Percentiles rank a stretch among this genome's conserved stretches.
Conservation (phyloP, 2,329 filamentous ascomycete species). For the Colletotrichum sansevieriae region DNA sequence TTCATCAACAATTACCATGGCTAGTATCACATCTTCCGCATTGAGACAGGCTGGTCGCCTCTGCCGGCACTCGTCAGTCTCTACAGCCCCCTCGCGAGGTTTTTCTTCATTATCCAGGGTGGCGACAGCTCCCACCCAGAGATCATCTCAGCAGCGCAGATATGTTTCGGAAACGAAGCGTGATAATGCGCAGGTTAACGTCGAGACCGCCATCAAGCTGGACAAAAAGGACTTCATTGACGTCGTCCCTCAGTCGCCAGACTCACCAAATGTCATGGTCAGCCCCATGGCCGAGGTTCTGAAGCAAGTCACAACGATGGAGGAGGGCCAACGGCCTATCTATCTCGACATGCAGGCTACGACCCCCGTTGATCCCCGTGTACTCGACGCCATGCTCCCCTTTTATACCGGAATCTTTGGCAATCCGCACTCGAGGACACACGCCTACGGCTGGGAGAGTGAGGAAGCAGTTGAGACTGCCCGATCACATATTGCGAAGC, state of each 20-base stretch:
- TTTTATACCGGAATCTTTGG: constrained; percentile 94
- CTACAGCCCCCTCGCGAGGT: constrained; percentile 51
- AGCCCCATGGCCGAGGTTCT: constrained; percentile 89
- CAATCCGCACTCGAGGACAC: constrained; percentile 96
- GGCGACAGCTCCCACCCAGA: constrained; percentile 47
- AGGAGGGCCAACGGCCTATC: constrained; percentile 91
- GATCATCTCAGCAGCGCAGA: constrained; percentile 61
- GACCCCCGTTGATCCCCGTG: constrained; percentile 92
- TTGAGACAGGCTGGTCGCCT: constrained; percentile 81
- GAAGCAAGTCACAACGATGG: constrained; percentile 93
- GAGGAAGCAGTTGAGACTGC: constrained; percentile 94
- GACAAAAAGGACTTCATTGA: constrained; percentile 86
- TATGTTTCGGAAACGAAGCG: constrained; percentile 90
- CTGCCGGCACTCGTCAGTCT: constrained; percentile 56
- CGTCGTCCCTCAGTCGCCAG: constrained; percentile 56
- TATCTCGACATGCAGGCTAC: constrained; percentile 99
- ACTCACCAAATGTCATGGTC: constrained; percentile 76
- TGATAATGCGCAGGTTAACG: constrained; percentile 82
- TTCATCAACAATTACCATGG: constrained; percentile 61
- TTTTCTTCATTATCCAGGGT: constrained; percentile 51
- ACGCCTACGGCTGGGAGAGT: constrained; percentile 98
- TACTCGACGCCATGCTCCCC: constrained; percentile 96
- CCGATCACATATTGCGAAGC: constrained; percentile 82
- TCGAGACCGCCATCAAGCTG: constrained; percentile 86
- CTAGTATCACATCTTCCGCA: constrained; percentile 74